Base-by-base conservation (phyloP, 1,284 basidiomycete species). In the Puccinia coronata region DNA sequence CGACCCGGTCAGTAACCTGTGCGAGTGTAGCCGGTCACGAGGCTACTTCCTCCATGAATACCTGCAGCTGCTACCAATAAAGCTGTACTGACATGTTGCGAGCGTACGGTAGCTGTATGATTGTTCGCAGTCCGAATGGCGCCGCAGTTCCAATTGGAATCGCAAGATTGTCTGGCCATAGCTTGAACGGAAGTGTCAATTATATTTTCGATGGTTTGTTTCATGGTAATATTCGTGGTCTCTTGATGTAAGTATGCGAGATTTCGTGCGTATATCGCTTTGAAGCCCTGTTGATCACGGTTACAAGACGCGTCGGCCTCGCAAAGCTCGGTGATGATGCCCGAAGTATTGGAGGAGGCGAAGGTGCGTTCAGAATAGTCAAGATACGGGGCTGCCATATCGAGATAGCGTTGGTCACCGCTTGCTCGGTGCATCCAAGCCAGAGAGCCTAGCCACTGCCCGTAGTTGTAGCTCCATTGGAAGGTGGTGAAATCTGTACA, bases 231-330 rank as follows among this genome's bases (percentile, higher is more conserved):
- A 51, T 81, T 69, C 25, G 65, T 65, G 18, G 51, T 59, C 39
- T 43, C 51, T 36, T 59, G 80, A 51, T 81, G 63, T 1, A 81
- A 47, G 61, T 81, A 81, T 14, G 80, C 80, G 31, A 81, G 61
- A 41, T 81, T 81, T 36, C 80, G 49, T 20, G 69, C 80, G 61
- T 81, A 81, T n/a, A 69, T 49, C 4, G 80, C 80, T 41, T 81
- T 81, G 41, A 81, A 81, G 41, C 80, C 80, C 65, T 67, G 59
- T 31, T 81, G 80, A 55, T 81, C 80, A 31, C 80, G 70, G 41
- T 75, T 81, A 53, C 80, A 81, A 23, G 34, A 53, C 14, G 34
- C 41, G 43, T 81, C 51, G 12, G 47, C 34, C 31, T 81, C 80
- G 28, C 80, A 81, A n/a, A 65, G 53, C 49, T 81, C 71, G 23